A percentile compares a stretch with the other conserved stretches of the same genome.
phyloP scores from a whole-genome alignment of 352 stramenopile species.

The Phytophthora macrochlamydospora region DNA sequence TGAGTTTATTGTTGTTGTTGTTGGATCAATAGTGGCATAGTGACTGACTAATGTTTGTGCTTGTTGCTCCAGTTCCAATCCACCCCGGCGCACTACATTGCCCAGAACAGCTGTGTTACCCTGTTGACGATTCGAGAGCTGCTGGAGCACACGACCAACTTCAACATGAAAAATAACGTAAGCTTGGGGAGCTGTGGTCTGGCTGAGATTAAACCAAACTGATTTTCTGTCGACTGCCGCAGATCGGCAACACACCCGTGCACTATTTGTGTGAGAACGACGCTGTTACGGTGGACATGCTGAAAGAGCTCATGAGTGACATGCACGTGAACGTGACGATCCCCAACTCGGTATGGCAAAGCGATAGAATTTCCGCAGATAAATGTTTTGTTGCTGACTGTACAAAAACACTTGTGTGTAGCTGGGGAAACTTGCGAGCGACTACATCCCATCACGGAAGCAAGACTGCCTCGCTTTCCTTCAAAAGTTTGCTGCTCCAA shows the following conservation, averaged over 20 bases:
- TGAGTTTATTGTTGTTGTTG: slow-evolving; percentile 14
- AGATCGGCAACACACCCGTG: slow-evolving; percentile 81
- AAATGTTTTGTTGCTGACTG: too few species aligned
- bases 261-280: slow-evolving; percentile 81
- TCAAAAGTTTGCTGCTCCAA: slow-evolving; percentile 60
- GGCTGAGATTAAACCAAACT: background rate
- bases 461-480: slow-evolving; percentile 63
- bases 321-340: slow-evolving; percentile 69
- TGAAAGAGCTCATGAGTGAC: slow-evolving; percentile 61
- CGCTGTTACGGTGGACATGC: slow-evolving; percentile 54
- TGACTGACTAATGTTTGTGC: background rate
- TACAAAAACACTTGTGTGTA: slow-evolving; percentile 8
- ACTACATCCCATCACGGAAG: slow-evolving; percentile 63
- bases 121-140: slow-evolving; percentile 47
- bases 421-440: slow-evolving; percentile 69
- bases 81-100: slow-evolving; percentile 75
- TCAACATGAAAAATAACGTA: slow-evolving; percentile 81
- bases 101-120: slow-evolving; percentile 62
- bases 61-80: slow-evolving; percentile 61
- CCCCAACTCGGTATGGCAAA: slow-evolving; percentile 57
- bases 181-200: background rate
- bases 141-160: slow-evolving; percentile 66
- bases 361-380: background rate
- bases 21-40: slow-evolving; percentile 1
- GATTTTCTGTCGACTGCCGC: slow-evolving; percentile 1